phyloP scores from a whole-genome alignment of 768 basidiomycete genomes.

The Tricholoma bakamatsutake region DNA sequence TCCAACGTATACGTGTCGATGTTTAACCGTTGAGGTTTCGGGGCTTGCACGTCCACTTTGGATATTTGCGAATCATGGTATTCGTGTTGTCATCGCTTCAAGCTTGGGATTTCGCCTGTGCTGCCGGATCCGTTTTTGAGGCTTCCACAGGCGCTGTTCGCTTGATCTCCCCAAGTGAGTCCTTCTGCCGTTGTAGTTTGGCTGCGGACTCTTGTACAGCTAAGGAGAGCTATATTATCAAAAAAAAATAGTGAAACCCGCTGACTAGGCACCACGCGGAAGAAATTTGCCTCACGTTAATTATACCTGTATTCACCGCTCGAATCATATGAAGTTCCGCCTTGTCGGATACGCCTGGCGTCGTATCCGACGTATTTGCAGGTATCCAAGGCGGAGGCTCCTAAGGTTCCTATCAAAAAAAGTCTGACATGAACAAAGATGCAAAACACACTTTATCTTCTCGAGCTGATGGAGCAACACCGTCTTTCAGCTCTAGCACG shows the following conservation, averaged over 20 bases:
- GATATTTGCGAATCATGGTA: neutral
- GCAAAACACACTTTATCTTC: slow-evolving; percentile 36
- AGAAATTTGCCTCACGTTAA: slow-evolving; percentile 47
- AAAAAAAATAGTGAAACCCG: neutral
- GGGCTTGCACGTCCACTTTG: neutral
- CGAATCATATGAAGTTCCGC: slow-evolving; percentile 72
- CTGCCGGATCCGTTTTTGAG: neutral
- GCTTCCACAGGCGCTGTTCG: neutral
- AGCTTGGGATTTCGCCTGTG: neutral
- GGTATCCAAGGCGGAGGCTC: slow-evolving; percentile 80
- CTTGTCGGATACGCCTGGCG: slow-evolving; percentile 53
- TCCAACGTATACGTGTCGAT: slow-evolving; percentile 92
- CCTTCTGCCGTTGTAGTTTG: slow-evolving; percentile 44
- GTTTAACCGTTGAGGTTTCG: slow-evolving; percentile 39
- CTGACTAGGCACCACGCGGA: neutral
- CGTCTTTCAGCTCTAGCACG: slow-evolving; percentile 73
- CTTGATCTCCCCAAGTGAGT: slow-evolving; percentile 10
- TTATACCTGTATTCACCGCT: slow-evolving; percentile 78
- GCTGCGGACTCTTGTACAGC: slow-evolving; percentile 77
- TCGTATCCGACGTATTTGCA: slow-evolving; percentile 64
- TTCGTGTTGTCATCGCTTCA: neutral
- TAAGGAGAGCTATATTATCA: slow-evolving; percentile 51
- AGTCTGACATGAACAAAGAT: neutral
- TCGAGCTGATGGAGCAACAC: slow-evolving; percentile 45
- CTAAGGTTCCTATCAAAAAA: slow-evolving; percentile 21